phyloP scores from a whole-genome alignment of 83 land plant genomes.

The Larix sibirica region DNA sequence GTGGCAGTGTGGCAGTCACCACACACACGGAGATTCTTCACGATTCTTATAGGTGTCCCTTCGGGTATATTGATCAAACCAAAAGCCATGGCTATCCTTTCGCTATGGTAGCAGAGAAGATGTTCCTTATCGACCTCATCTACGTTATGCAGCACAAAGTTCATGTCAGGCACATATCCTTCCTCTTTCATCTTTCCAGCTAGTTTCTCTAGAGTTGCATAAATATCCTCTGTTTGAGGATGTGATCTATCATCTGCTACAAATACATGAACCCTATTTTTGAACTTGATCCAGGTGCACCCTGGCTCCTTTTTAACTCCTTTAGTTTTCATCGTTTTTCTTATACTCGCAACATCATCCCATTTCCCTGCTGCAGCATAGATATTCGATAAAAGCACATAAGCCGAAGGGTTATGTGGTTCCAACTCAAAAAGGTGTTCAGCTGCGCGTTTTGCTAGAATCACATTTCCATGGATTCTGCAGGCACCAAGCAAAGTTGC shows the following conservation, averaged over 20 bases:
- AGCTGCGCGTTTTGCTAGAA: background rate
- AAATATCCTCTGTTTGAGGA: background rate
- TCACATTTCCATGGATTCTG: background rate
- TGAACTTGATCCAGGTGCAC: slow-evolving; percentile 5
- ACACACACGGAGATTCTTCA: slow-evolving; percentile 2
- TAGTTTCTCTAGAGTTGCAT: background rate
- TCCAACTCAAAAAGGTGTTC: background rate
- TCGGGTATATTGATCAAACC: background rate
- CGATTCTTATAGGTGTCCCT: slow-evolving; percentile 5
- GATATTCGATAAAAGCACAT: background rate
- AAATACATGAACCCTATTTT: slow-evolving; percentile 9
- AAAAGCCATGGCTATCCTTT: slow-evolving; percentile 10
- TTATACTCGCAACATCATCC: background rate
- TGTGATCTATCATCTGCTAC: slow-evolving; percentile 11
- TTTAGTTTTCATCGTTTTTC: background rate
- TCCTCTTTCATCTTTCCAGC: background rate
- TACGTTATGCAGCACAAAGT: slow-evolving; percentile 7
- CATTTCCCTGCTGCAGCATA: background rate
- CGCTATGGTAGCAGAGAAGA: slow-evolving; percentile 11
- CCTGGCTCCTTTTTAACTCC: slow-evolving; percentile 1
- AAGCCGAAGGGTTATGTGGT: background rate
- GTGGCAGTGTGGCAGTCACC: slow-evolving; percentile 9
- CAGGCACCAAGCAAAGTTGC: background rate
- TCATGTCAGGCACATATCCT: background rate
- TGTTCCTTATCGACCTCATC: background rate